Conservation (phyloP, 2,329 filamentous ascomycete genomes). For the Colletotrichum shisoi region DNA sequence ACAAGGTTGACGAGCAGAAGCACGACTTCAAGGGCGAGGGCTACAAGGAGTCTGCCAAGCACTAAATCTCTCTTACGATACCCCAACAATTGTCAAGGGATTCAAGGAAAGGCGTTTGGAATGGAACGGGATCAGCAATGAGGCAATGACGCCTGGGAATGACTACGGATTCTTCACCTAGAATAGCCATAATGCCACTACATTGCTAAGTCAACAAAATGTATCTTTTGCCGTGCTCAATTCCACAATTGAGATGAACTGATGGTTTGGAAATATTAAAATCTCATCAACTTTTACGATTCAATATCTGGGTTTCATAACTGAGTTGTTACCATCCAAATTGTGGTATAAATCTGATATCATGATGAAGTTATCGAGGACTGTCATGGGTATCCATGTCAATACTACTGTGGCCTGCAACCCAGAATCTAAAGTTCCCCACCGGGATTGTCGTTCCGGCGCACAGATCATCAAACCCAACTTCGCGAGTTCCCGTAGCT, state of each 20-base stretch:
- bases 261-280: accelerated
- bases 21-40: constrained; percentile 55
- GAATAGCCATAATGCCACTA: constrained; percentile 37
- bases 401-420: too few species aligned
- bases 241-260: too few species aligned
- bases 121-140: constrained; percentile 23
- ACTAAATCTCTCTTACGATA: constrained; percentile 39
- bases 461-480: constrained; percentile 23
- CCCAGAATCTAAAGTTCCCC: neutral
- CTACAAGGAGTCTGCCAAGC: constrained; percentile 49
- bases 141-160: constrained; percentile 30
- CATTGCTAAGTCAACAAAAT: constrained; percentile 21
- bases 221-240: neutral
- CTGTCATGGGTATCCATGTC: neutral
- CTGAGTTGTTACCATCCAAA: neutral
- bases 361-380: neutral
- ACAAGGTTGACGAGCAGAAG: constrained; percentile 55
- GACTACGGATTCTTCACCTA: constrained; percentile 20
- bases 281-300: accelerated
- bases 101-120: constrained; percentile 35
- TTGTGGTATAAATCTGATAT: neutral
- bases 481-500: neutral
- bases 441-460: neutral
- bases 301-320: too few species aligned
- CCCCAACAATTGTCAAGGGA: constrained; percentile 31